phyloP scores from a whole-genome alignment of 2,329 filamentous ascomycete genomes.

The Aspergillus sp. region DNA sequence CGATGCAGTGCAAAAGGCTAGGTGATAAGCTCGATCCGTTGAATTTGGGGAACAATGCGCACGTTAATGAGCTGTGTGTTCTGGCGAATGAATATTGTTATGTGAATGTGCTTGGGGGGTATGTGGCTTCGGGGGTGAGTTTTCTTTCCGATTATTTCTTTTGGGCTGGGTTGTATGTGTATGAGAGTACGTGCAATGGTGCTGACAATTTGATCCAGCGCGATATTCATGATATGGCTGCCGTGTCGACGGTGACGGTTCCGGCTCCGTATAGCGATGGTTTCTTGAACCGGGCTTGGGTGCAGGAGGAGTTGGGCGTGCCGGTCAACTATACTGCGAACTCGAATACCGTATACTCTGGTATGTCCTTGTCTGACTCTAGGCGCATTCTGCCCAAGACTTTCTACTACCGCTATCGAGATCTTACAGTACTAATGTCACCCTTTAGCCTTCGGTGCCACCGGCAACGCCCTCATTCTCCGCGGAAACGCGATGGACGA shows the following conservation, averaged over 20 bases:
- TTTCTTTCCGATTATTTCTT: background rate
- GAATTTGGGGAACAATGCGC: background rate
- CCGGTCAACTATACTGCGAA: background rate
- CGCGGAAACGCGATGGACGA: slow-evolving; percentile 2
- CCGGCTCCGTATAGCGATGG: too few relatives aligned
- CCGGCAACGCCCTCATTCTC: slow-evolving; percentile 5
- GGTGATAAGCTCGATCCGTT: background rate
- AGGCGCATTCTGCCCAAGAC: too few relatives aligned
- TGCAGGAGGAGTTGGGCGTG: background rate
- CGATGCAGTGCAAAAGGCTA: background rate
- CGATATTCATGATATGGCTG: too few relatives aligned
- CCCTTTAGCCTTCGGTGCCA: background rate
- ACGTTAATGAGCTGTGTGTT: slow-evolving; percentile 1
- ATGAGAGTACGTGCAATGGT: too few relatives aligned
- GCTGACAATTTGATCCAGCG: too few relatives aligned
- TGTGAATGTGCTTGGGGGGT: background rate
- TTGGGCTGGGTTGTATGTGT: too few relatives aligned
- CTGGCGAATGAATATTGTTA: background rate
- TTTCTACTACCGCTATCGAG: too few relatives aligned
- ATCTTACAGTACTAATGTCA: too few relatives aligned
- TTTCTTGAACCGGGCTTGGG: background rate
- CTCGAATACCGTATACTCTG: background rate
- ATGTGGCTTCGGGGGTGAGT: slow-evolving; percentile 1
- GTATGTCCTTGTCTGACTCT: background rate
- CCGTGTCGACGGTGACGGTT: too few relatives aligned